Conservation (phyloP, 371 early-diverging fungal species). For the Funneliformis caledonium region DNA sequence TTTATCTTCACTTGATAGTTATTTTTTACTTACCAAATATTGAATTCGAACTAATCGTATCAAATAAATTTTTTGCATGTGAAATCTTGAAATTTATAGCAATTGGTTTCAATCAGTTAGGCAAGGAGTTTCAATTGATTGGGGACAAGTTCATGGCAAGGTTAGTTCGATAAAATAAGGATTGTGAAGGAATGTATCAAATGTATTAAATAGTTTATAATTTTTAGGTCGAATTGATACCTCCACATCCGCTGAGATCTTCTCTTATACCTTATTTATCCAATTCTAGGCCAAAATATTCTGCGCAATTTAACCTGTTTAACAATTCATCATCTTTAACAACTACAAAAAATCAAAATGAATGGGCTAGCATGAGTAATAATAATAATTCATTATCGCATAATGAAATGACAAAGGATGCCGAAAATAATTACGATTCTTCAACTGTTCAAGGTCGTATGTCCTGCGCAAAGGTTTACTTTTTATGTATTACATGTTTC, state of each 20-base stretch:
- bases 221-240: neutral
- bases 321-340: neutral
- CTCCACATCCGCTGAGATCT: conserved; percentile 27
- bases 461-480: neutral
- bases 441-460: conserved; percentile 27
- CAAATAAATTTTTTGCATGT: neutral
- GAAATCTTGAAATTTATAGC: neutral
- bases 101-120: neutral
- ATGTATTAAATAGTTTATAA: neutral
- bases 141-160: conserved; percentile 12
- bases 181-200: neutral
- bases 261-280: conserved; percentile 21
- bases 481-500: neutral
- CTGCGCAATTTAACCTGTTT: conserved; percentile 11
- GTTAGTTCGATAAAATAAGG: neutral
- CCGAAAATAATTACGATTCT: neutral
- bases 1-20: neutral
- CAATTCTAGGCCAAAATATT: neutral
- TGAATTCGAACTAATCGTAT: neutral
- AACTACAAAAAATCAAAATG: neutral
- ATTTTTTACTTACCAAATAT: too few relatives aligned
- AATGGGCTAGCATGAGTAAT: neutral
- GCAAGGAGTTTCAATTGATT: conserved; percentile 6
- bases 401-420: neutral
- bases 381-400: neutral